Evolutionary conservation across 306 rosid species (phyloP).

Genomic region (Acmispon strigosus): DNA sequence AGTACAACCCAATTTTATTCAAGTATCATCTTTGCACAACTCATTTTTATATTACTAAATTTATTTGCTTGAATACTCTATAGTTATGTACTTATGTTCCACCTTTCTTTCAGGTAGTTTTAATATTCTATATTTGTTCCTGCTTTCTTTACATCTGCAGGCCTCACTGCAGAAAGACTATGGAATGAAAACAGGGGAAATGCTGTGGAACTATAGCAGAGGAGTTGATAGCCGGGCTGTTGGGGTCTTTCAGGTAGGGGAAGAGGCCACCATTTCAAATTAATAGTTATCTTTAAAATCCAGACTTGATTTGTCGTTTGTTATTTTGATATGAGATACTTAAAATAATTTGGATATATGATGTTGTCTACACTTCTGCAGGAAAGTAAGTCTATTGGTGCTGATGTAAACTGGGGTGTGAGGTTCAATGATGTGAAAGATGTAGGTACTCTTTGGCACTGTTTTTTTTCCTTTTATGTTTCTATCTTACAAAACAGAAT

Average conservation of each 20-base stretch:
- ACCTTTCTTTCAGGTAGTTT: background rate
- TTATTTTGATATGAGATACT: conserved; percentile 9
- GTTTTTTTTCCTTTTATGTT: background rate
- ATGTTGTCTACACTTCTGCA: conserved; percentile 34
- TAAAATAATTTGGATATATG: background rate
- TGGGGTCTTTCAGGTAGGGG: conserved; percentile 73
- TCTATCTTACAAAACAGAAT: conserved; percentile 7
- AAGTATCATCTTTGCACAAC: background rate
- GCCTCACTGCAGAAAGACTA: conserved; percentile 75
- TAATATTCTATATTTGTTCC: conserved; percentile 11
- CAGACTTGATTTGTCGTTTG: conserved; percentile 1
- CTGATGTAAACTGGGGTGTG: conserved; percentile 99
- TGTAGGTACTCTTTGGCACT: conserved; percentile 47
- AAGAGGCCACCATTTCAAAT: conserved; percentile 6
- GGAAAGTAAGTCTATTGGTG: conserved; percentile 89
- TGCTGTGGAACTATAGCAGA: conserved; percentile 83
- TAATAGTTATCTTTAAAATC: conserved; percentile 19
- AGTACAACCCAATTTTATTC: background rate
- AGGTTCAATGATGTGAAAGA: conserved; percentile 73
- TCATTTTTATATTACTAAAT: background rate
- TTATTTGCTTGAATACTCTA: background rate
- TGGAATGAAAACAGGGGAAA: conserved; percentile 81
- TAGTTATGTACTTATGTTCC: conserved; percentile 7
- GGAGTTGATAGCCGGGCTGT: conserved; percentile 85
- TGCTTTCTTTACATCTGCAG: conserved; percentile 41